These are phyloP conservation scores for Mycena latifolia DNA, from an alignment of 768 basidiomycete genomes.

Conservation along the genomic window DNA sequence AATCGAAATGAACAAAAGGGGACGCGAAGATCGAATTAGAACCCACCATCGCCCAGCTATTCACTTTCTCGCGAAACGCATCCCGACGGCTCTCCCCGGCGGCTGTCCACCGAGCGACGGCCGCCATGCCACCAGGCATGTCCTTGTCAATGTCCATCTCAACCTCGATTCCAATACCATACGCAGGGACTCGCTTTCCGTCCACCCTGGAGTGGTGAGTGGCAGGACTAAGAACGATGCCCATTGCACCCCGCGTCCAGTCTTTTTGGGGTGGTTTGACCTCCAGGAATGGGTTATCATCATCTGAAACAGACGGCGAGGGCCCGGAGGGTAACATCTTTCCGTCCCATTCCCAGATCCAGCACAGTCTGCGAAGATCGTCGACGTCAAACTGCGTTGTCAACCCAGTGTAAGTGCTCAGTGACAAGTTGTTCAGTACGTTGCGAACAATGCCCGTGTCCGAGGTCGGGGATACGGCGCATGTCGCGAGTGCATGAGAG, in stretches of 20 bases:
- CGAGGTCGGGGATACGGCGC: slow-evolving; percentile 79
- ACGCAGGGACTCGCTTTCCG: slow-evolving; percentile 79
- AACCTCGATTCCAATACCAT: slow-evolving; percentile 90
- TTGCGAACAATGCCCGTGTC: slow-evolving; percentile 83
- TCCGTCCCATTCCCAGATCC: slow-evolving; percentile 92
- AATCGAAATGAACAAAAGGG: slow-evolving; percentile 19
- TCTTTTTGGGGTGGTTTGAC: slow-evolving; percentile 60
- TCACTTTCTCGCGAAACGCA: slow-evolving; percentile 70
- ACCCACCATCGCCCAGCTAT: slow-evolving; percentile 73
- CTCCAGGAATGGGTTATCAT: slow-evolving; percentile 81
- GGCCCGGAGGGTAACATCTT: slow-evolving; percentile 49
- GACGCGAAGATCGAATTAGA: not conserved
- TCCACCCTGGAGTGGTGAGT: slow-evolving; percentile 78
- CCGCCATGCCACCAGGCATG: slow-evolving; percentile 87
- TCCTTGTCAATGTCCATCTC: slow-evolving; percentile 88
- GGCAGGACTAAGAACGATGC: slow-evolving; percentile 77
- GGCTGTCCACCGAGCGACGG: slow-evolving; percentile 90
- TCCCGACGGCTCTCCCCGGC: slow-evolving; percentile 71
- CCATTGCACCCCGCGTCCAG: slow-evolving; percentile 87
- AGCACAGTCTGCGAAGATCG: slow-evolving; percentile 82
- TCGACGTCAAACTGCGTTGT: slow-evolving; percentile 72
- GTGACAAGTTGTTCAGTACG: slow-evolving; percentile 82
- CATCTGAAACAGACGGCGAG: slow-evolving; percentile 50
- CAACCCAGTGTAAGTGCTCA: slow-evolving; percentile 77
- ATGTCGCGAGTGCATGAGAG: slow-evolving; percentile 88